Evolutionary conservation across 2,329 filamentous ascomycete species (phyloP), one percentile per base, ranked within the genome.

Genomic region (Aureobasidium melanogenum): DNA sequence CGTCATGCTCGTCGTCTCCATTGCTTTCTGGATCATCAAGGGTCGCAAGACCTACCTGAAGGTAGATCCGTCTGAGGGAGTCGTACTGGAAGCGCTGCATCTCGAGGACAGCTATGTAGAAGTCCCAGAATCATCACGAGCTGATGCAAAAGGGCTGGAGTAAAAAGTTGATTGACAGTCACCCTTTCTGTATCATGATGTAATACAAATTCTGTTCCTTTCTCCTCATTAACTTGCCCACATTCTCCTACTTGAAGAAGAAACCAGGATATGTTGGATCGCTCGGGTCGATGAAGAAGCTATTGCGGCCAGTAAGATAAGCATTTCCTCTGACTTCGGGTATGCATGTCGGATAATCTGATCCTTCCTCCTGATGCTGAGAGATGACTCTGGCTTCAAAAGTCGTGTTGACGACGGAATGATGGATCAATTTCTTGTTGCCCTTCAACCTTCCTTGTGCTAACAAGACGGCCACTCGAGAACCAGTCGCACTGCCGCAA

Each of bases 1-100:
- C 1, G 74, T 82, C 24, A 81, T 83, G 80, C 64, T 83, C 56
- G 71, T 81, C 2, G 72, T 82, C 8, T 73, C 79, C 0, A 41
- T 81, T 1, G 73, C 69, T 0, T 83, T 82, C 63, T 83, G 80
- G 80, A 70, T 82, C 39, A 56, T 80, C 41, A 75, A 76, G 65
- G 81, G 80, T 1, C 73, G 74, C 5, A 66, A 69, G 26, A 70
- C 75, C 50, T 69, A 78, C 71, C 65, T 63, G 10, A 19, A n/a
- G 10, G 38, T 43, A 2, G 62, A 63, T 24, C 24, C 44, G 17
- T 50, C 56, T 17, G 56, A 59, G 12, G 5, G n/a, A 17, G 12
- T 59, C 2, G 56, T 59, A 12, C 7, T 59, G 10, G 44, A 59
- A 24, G 56, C 56, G 12, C 22, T 59, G 24, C 44, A 59, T 12